Evolutionary conservation across 108 stramenopile species (phyloP).

Genomic region (Stephanodiscus minutulus): DNA sequence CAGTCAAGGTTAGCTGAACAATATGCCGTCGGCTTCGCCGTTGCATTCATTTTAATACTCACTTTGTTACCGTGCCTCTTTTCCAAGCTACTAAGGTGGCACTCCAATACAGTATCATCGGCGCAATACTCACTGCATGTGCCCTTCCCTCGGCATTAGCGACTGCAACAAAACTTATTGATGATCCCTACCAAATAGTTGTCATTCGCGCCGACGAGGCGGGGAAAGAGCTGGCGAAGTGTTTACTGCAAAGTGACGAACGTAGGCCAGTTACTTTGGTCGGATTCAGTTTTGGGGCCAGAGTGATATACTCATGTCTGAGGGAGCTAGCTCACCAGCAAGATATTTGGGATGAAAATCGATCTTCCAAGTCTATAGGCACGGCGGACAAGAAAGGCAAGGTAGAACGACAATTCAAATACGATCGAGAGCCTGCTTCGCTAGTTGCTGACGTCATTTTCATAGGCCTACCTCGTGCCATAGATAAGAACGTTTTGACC

Average conservation of each 20-base stretch:
- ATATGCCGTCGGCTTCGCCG: too few species aligned
- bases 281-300: slow-evolving; percentile 90
- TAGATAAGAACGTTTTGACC: slow-evolving; percentile 53
- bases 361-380: slow-evolving; percentile 11
- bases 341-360: slow-evolving; percentile 61
- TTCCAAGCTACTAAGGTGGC: slow-evolving; percentile 56
- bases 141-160: slow-evolving; percentile 62
- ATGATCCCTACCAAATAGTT: slow-evolving; percentile 82
- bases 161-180: slow-evolving; percentile 62
- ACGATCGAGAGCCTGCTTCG: slow-evolving; percentile 65
- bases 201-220: slow-evolving; percentile 81
- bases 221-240: slow-evolving; percentile 78
- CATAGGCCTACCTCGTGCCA: slow-evolving; percentile 62
- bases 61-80: too few species aligned
- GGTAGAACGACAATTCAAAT: slow-evolving; percentile 28
- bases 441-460: slow-evolving; percentile 85
- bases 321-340: slow-evolving; percentile 71
- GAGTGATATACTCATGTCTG: slow-evolving; percentile 85
- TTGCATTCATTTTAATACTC: too few species aligned
- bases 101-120: slow-evolving; percentile 56
- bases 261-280: slow-evolving; percentile 87
- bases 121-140: slow-evolving; percentile 58
- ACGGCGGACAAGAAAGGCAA: slow-evolving; percentile 16
- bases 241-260: slow-evolving; percentile 65
- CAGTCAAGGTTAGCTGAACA: too few species aligned